A percentile compares a stretch with the other conserved stretches of the same genome.
Evolutionary conservation across 139 green algal species (phyloP).

Genomic region (Coelastrella sp.): DNA sequence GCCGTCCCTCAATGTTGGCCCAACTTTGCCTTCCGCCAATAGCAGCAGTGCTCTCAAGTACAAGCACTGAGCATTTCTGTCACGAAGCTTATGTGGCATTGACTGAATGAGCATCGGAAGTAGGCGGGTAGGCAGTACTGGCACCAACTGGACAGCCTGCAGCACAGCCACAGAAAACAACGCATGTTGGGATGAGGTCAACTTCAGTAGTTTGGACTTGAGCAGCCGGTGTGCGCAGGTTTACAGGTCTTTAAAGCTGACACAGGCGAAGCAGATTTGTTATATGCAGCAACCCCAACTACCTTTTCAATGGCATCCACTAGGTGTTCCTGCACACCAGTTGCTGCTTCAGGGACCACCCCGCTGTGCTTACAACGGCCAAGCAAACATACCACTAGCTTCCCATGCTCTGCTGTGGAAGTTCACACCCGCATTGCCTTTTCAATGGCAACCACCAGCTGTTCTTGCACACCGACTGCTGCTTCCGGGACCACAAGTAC

Average conservation of each 20-base stretch:
- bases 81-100: constrained; percentile 79
- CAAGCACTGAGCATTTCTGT: constrained; percentile 80
- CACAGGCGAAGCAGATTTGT: too few species aligned
- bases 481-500: too few species aligned
- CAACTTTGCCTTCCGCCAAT: constrained; percentile 70
- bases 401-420: too few species aligned
- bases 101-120: constrained; percentile 69
- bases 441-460: too few species aligned
- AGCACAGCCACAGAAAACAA: neutral
- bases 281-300: neutral
- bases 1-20: constrained; percentile 68
- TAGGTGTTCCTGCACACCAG: constrained; percentile 37
- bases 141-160: constrained; percentile 80
- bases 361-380: neutral
- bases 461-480: too few species aligned
- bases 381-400: too few species aligned
- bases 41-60: constrained; percentile 75
- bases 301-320: constrained; percentile 44
- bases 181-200: neutral
- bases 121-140: constrained; percentile 70
- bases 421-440: too few species aligned
- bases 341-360: neutral
- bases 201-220: neutral
- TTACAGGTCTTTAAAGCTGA: too few species aligned
- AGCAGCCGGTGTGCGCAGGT: too few species aligned